phyloP scores from a whole-genome alignment of 2,329 filamentous ascomycete species.

The Cytospora mali region DNA sequence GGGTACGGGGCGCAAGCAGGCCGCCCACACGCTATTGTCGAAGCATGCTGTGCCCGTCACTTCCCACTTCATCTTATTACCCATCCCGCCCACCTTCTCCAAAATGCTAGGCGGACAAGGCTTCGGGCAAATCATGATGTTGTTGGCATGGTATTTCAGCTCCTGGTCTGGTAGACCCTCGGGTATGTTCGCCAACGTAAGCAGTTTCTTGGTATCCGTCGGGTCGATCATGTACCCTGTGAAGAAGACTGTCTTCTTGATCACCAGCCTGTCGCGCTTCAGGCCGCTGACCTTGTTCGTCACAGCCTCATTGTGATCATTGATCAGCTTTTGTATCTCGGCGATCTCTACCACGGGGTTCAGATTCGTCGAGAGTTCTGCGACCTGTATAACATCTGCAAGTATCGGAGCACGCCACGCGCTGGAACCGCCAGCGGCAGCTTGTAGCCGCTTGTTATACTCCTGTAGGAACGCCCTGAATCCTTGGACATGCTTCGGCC shows the following conservation, averaged over 20 bases:
- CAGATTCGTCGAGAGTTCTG: constrained; percentile 72
- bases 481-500: constrained; percentile 69
- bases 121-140: constrained; percentile 84
- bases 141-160: constrained; percentile 82
- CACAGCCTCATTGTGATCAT: constrained; percentile 74
- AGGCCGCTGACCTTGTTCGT: constrained; percentile 39
- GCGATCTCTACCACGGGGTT: constrained; percentile 79
- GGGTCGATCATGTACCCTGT: constrained; percentile 85
- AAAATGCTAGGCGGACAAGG: constrained; percentile 73
- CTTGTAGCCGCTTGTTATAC: constrained; percentile 65
- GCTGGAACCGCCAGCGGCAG: constrained; percentile 50
- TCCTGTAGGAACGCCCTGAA: constrained; percentile 84
- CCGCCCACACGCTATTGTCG: constrained; percentile 87
- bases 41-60: constrained; percentile 74
- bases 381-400: constrained; percentile 84
- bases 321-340: constrained; percentile 87
- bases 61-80: constrained; percentile 81
- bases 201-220: constrained; percentile 71
- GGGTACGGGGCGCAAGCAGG: constrained; percentile 72
- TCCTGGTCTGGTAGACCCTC: constrained; percentile 66
- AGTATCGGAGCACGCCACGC: constrained; percentile 64
- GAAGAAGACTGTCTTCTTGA: constrained; percentile 88
- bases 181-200: constrained; percentile 69
- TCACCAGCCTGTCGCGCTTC: constrained; percentile 57
- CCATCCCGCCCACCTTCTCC: constrained; percentile 84